Conservation (phyloP, 2,329 filamentous ascomycete genomes). For the Cladosporium sp. region DNA sequence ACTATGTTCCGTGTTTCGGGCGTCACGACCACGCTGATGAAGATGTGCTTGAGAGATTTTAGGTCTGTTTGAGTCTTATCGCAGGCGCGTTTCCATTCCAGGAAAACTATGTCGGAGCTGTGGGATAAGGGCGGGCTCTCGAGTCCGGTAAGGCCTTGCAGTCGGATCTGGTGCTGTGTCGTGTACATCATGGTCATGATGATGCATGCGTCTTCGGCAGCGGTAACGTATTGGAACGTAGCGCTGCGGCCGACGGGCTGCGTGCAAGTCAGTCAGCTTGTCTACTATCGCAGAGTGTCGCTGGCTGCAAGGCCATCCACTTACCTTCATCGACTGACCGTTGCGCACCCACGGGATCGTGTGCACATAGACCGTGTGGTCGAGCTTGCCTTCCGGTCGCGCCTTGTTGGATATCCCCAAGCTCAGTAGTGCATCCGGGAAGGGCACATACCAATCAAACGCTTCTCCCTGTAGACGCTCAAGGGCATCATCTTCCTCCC, state of each 20-base stretch:
- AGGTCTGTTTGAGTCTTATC: neutral
- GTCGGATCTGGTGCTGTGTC: neutral
- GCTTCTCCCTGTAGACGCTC: neutral
- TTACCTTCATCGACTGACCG: neutral
- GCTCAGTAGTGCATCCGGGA: neutral
- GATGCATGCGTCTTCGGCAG: neutral
- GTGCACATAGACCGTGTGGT: neutral
- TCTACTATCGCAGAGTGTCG: no score
- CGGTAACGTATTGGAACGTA: neutral
- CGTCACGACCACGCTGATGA: neutral
- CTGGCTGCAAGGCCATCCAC: neutral
- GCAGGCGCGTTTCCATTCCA: neutral
- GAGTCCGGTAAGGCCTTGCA: neutral
- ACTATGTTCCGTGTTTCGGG: neutral
- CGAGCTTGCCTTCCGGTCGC: neutral
- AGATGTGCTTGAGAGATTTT: neutral
- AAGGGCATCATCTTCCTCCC: neutral
- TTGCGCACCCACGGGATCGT: neutral
- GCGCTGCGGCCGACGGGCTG: neutral
- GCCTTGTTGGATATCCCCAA: neutral
- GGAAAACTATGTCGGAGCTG: neutral
- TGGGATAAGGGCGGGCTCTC: neutral
- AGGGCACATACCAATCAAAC: neutral
- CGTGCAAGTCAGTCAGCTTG: neutral
- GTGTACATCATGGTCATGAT: neutral